Evolutionary conservation across 2,329 filamentous ascomycete species (phyloP).

Genomic region (Paraconiothyrium brasiliense): DNA sequence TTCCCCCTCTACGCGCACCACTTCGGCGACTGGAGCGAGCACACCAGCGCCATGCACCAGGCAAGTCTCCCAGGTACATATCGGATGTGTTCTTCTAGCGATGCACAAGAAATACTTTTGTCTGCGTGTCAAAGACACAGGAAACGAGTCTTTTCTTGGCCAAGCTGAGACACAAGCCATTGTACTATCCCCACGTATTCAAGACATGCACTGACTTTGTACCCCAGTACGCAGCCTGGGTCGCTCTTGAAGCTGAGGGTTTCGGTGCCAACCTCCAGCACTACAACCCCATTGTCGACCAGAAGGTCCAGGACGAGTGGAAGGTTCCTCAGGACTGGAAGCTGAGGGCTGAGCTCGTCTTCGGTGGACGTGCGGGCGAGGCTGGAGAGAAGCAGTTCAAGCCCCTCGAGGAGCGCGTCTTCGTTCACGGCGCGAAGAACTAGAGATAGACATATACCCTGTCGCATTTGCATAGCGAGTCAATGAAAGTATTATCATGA

Average conservation of each 20-base stretch:
- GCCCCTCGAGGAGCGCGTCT: conserved; percentile 71
- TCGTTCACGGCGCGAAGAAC: conserved; percentile 50
- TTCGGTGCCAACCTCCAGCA: conserved; percentile 91
- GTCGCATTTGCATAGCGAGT: conserved; percentile 7
- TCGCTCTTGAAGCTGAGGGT: conserved; percentile 82
- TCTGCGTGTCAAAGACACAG: no score
- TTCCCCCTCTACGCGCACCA: conserved; percentile 80
- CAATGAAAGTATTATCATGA: background rate
- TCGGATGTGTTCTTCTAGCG: no score
- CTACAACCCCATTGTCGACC: conserved; percentile 88
- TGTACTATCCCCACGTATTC: conserved; percentile 47
- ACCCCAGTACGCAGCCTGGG: conserved; percentile 78
- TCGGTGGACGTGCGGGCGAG: conserved; percentile 69
- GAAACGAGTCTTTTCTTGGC: no score
- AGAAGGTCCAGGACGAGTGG: conserved; percentile 75
- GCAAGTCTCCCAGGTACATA: no score
- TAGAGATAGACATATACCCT: conserved; percentile 22
- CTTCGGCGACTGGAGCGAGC: conserved; percentile 72
- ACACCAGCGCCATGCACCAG: no score
- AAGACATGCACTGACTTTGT: no score
- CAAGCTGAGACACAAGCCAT: conserved; percentile 31
- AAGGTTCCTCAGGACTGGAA: conserved; percentile 76
- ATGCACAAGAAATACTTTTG: no score
- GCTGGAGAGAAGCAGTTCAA: conserved; percentile 71
- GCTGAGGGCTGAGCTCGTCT: conserved; percentile 84